Evolutionary conservation across 208 protist species (phyloP).

Genomic region (Phytomonas francai): DNA sequence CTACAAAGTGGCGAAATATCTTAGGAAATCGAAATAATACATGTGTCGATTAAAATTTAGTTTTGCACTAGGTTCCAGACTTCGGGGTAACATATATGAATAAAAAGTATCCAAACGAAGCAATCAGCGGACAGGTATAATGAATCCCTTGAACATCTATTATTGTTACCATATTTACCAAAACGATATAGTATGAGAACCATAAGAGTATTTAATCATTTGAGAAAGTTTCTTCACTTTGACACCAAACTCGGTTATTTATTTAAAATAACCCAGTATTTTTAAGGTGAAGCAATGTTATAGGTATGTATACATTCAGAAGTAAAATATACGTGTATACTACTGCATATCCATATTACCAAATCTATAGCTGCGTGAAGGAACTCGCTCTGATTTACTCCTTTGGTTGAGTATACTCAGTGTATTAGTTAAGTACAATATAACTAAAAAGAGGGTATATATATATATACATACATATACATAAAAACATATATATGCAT

Average conservation of each 20-base stretch:
- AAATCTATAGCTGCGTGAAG: constrained; percentile 5
- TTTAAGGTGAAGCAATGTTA: not conserved
- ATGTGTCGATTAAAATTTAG: not conserved
- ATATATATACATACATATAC: constrained; percentile 7
- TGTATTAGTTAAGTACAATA: constrained; percentile 1
- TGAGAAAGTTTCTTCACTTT: not conserved
- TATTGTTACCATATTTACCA: not conserved
- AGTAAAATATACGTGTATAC: constrained; percentile 6
- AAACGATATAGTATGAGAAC: not conserved
- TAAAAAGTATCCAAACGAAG: not conserved
- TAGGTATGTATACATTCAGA: not conserved
- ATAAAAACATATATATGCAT: constrained; percentile 9
- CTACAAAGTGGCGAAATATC: not conserved
- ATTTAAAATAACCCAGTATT: not conserved
- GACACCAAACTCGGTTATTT: not conserved
- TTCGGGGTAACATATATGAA: not conserved
- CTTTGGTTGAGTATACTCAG: not conserved
- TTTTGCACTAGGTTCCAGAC: not conserved
- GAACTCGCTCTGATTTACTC: not conserved
- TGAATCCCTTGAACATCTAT: not conserved
- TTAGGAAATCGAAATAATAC: not conserved
- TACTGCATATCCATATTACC: constrained; percentile 4
- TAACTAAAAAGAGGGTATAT: constrained; percentile 7
- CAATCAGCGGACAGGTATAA: not conserved
- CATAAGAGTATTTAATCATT: not conserved